A percentile compares a stretch with the other conserved stretches of the same genome.
phyloP scores from a whole-genome alignment of 805 yeast species.

The Jamesozyma gamospora region DNA sequence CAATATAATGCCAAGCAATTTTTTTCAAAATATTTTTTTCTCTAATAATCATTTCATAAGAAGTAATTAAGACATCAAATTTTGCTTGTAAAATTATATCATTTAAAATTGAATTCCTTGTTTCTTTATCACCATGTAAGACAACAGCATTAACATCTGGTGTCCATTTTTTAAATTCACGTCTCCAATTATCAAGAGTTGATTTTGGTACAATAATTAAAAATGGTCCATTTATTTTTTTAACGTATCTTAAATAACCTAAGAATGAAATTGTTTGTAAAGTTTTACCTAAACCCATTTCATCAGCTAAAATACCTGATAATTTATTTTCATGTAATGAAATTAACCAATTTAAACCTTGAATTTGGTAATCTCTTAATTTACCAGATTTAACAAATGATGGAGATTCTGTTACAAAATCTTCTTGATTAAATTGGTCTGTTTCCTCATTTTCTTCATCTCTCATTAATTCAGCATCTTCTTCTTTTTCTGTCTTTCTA shows the following conservation, averaged over 20 bases:
- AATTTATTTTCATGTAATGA: conserved; percentile 78
- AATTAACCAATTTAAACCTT: conserved; percentile 91
- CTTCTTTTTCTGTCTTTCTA: conserved; percentile 89
- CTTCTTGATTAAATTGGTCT: conserved; percentile 37
- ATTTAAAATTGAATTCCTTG: conserved; percentile 51
- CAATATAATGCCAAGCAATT: conserved; percentile 84
- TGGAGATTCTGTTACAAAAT: conserved; percentile 82
- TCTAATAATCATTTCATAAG: conserved; percentile 87
- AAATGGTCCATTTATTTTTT: conserved; percentile 79
- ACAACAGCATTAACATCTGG: conserved; percentile 84
- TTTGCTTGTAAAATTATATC: conserved; percentile 55
- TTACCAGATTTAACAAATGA: conserved; percentile 58
- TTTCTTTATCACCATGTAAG: conserved; percentile 84
- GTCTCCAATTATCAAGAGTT: conserved; percentile 90
- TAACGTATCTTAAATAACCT: conserved; percentile 74
- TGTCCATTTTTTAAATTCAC: conserved; percentile 93
- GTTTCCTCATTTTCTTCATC: conserved; percentile 61
- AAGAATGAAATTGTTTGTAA: conserved; percentile 87
- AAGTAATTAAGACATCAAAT: conserved; percentile 83
- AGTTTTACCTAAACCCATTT: conserved; percentile 97
- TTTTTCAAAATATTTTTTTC: conserved; percentile 76
- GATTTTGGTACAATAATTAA: conserved; percentile 91
- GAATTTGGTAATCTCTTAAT: conserved; percentile 84
- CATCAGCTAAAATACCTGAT: conserved; percentile 93
- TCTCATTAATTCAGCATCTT: conserved; percentile 80